These are phyloP conservation scores for Triticum monococcum DNA, from an alignment of 176 grass and related monocot species.

Conservation along the genomic window DNA sequence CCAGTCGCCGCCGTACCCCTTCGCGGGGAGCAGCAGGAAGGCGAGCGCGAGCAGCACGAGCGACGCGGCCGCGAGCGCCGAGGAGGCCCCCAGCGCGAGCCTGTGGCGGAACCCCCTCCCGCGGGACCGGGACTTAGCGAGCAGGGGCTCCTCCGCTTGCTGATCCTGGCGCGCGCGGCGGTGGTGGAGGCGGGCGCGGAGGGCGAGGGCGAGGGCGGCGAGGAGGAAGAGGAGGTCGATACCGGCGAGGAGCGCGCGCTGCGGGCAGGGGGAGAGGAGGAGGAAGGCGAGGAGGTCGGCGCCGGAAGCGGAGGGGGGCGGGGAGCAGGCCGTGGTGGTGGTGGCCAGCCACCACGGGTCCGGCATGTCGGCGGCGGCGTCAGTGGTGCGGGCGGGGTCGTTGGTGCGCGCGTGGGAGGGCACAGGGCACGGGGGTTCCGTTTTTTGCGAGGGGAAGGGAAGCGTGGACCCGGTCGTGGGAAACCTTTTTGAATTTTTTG, in stretches of 20 bases:
- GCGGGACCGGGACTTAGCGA: background rate
- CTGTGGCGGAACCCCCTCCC: conserved; percentile 4
- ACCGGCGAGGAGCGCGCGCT: conserved; percentile 35
- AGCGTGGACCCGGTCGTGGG: background rate
- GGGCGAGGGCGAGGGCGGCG: conserved; percentile 35
- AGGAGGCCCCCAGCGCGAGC: conserved; percentile 27
- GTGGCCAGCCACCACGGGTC: conserved; percentile 45
- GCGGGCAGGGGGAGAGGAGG: conserved; percentile 12
- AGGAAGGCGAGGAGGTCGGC: background rate
- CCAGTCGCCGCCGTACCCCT: background rate
- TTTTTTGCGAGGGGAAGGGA: background rate
- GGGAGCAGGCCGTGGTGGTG: conserved; percentile 39
- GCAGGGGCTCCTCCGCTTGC: conserved; percentile 31
- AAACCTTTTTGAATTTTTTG: background rate
- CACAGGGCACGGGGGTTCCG: background rate
- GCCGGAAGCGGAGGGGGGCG: background rate
- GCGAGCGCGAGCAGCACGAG: conserved; percentile 40
- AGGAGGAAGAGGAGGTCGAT: conserved; percentile 39
- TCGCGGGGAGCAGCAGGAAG: background rate
- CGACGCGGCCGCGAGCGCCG: conserved; percentile 22
- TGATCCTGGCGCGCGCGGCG: background rate
- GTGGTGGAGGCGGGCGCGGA: conserved; percentile 17
- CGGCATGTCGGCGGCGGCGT: background rate
- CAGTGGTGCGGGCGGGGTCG: background rate
- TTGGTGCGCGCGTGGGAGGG: background rate